A percentile compares a stretch with the other conserved stretches of the same genome.
These are phyloP conservation scores for Pyrrhoderma lamaoense DNA, from an alignment of 1,284 basidiomycete species.

Conservation along the genomic window DNA sequence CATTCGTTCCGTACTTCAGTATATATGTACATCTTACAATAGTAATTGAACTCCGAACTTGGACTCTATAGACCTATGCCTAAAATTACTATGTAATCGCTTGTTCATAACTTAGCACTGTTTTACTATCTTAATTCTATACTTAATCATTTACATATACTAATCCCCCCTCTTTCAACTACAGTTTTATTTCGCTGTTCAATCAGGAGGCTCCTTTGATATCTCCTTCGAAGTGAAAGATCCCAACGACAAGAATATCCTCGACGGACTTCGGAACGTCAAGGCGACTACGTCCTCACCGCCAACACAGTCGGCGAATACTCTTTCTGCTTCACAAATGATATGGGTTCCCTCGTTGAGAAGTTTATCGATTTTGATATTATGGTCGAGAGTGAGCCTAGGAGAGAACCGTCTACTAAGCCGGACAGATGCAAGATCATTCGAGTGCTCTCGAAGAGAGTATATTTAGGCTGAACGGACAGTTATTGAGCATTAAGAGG, in stretches of 20 bases:
- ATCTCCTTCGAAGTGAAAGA: slow-evolving; percentile 93
- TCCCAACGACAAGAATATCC: slow-evolving; percentile 78
- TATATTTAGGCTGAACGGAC: slow-evolving; percentile 80
- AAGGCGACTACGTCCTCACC: slow-evolving; percentile 96
- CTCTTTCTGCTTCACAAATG: slow-evolving; percentile 97
- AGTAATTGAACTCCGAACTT: neutral
- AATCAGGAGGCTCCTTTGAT: slow-evolving; percentile 96
- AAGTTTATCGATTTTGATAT: slow-evolving; percentile 97
- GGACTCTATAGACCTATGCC: neutral
- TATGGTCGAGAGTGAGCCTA: slow-evolving; percentile 93
- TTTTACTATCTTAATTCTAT: neutral
- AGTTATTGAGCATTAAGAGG: slow-evolving; percentile 81
- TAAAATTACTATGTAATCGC: neutral
- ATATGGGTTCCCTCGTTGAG: slow-evolving; percentile 78
- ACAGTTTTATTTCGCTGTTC: slow-evolving; percentile 45
- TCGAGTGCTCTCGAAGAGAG: slow-evolving; percentile 90
- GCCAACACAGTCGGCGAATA: slow-evolving; percentile 94
- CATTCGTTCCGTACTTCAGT: slow-evolving; percentile 7
- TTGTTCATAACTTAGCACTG: neutral
- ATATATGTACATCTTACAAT: neutral
- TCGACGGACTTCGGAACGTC: slow-evolving; percentile 86
- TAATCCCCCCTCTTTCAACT: slow-evolving; percentile 28
- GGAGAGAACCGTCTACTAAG: slow-evolving; percentile 74
- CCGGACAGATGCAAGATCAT: slow-evolving; percentile 81
- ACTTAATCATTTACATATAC: slow-evolving; percentile 51